Evolutionary conservation across 371 early-diverging fungal genomes (phyloP), one percentile per base, ranked within the genome.

Genomic region (Haplosporangium sp.): DNA sequence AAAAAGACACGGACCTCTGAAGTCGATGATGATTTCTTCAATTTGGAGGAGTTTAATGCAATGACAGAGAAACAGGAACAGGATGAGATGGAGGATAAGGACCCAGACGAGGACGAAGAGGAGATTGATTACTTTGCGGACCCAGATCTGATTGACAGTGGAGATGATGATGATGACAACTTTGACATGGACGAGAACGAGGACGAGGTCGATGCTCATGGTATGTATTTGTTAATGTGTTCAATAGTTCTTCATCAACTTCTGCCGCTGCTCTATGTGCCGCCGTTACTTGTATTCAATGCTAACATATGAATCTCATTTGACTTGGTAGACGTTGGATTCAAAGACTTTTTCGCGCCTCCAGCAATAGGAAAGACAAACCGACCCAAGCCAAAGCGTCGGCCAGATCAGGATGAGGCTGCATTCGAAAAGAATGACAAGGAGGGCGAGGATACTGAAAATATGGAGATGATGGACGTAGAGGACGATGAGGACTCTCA

Each of bases 1-100:
- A 74, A 67, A 47, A 81, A 64, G 73, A 57, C 55, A 18, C 73
- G 43, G 66, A 69, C 55, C 20, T 87, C 88, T 10, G 90, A 89
- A 67, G 86, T 91, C 0, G 89, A 91, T 57, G 91, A 91, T 65
- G 89, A 88, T 14, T 91, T 91, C 55, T 91, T 91, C 67, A 85
- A 87, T 55, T 62, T 91, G 51, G 85, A 85, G 0, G 84, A 85
- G 58, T 89, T 89, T 67, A 89, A 89, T 56, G 82, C 85, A 46
- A 85, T 88, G 87, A 87, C 89, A 8, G 89, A 89, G 61, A 83
- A 87, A 69, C 87, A 87, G 69, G 89, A 89, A 69, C 83, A 83
- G 55, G 74, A 83, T 29, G 87, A 87, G 58, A 66, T 85, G 69
- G 69, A 82, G 37, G 86, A 82, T 53, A 86, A 83, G 12, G 83